Percentiles rank a stretch among this genome's conserved stretches.
These are phyloP conservation scores for Heterobasidion annosum DNA, from an alignment of 1,284 basidiomycete species.

Conservation along the genomic window DNA sequence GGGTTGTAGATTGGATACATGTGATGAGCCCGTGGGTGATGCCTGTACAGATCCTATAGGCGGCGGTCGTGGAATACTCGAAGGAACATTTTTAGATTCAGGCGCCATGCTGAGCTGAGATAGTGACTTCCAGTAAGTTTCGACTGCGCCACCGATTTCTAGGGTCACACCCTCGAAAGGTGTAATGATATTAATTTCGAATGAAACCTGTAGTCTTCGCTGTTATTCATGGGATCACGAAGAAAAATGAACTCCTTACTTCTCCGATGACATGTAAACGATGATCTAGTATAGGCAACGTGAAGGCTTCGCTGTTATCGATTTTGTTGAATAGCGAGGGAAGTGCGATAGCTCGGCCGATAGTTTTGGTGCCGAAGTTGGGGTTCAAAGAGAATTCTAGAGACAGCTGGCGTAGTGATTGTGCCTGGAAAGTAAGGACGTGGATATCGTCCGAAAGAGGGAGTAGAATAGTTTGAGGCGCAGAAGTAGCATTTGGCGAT, in stretches of 20 bases:
- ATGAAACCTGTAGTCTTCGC: slow-evolving; percentile 54
- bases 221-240: background rate
- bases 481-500: slow-evolving; percentile 70
- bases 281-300: slow-evolving; percentile 85
- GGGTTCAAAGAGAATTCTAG: slow-evolving; percentile 96
- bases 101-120: slow-evolving; percentile 30
- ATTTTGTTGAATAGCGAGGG: slow-evolving; percentile 65
- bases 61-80: slow-evolving; percentile 16
- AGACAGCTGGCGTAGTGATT: slow-evolving; percentile 59
- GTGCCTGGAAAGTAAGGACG: slow-evolving; percentile 85
- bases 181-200: slow-evolving; percentile 83
- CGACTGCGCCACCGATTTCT: slow-evolving; percentile 91
- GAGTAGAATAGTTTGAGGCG: slow-evolving; percentile 83
- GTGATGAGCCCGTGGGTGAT: slow-evolving; percentile 7
- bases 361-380: slow-evolving; percentile 96
- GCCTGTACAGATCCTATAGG: slow-evolving; percentile 16
- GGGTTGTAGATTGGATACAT: slow-evolving; percentile 45
- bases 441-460: slow-evolving; percentile 78
- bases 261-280: slow-evolving; percentile 94
- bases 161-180: slow-evolving; percentile 91
- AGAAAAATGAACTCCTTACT: slow-evolving; percentile 29
- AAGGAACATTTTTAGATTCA: slow-evolving; percentile 15
- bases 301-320: slow-evolving; percentile 47
- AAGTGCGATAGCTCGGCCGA: slow-evolving; percentile 87
- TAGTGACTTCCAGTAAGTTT: slow-evolving; percentile 96